Conservation (phyloP, 352 stramenopile species). For the Pythium dissimile region DNA sequence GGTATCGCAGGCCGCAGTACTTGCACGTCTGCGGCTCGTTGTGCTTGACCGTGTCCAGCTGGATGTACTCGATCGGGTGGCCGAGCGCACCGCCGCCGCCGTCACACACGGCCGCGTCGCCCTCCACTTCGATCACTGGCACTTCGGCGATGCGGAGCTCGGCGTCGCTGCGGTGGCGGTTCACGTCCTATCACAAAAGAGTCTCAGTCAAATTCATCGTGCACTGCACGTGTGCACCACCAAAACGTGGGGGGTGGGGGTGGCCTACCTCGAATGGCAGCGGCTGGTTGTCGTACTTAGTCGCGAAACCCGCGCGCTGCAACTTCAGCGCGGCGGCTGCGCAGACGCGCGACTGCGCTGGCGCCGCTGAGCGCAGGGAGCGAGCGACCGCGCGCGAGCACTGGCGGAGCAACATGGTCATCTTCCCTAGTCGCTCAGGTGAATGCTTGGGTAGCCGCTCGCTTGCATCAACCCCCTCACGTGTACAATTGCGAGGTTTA, state of each 20-base stretch:
- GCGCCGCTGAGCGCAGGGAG: conserved; percentile 11
- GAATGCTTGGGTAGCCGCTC: conserved; percentile 13
- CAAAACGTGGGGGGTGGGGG: not conserved
- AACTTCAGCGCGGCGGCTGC: not conserved
- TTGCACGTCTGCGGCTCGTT: conserved; percentile 83
- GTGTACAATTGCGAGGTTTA: conserved; percentile 11
- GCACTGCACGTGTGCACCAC: conserved; percentile 1
- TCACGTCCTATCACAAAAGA: conserved; percentile 44
- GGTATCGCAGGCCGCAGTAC: conserved; percentile 92
- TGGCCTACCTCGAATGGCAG: conserved; percentile 56
- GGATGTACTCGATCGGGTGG: conserved; percentile 96
- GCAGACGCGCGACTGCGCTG: conserved; percentile 14
- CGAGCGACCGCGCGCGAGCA: conserved; percentile 35
- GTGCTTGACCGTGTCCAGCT: conserved; percentile 84
- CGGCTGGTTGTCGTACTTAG: conserved; percentile 61
- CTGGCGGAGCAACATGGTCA: conserved; percentile 43
- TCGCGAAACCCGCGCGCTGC: conserved; percentile 41
- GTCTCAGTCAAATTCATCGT: not conserved
- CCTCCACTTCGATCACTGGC: conserved; percentile 90
- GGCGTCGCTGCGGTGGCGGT: conserved; percentile 87
- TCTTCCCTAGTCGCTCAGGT: not conserved
- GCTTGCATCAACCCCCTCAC: not conserved
- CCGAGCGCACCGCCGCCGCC: conserved; percentile 94
- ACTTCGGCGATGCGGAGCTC: conserved; percentile 87
- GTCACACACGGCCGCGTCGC: conserved; percentile 92